Evolutionary conservation across 495 filamentous ascomycete genomes (phyloP).

Genomic region (Rostrohypoxylon terebratum): DNA sequence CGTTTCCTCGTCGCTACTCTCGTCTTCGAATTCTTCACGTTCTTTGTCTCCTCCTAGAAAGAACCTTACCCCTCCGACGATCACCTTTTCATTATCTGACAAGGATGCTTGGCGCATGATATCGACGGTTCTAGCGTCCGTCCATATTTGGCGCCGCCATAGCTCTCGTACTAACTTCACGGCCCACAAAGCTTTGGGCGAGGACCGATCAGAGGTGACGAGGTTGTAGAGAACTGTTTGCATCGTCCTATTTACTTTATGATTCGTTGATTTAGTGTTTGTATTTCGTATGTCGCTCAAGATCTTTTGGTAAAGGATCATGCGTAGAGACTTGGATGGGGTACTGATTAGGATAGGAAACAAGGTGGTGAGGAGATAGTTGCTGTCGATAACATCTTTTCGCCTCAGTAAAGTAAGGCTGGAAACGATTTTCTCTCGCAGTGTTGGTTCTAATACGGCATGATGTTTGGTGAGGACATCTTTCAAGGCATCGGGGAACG

Average conservation of each 20-base stretch:
- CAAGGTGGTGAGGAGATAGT: constrained; percentile 82
- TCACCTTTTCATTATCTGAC: constrained; percentile 88
- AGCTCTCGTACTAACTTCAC: constrained; percentile 88
- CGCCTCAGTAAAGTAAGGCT: constrained; percentile 87
- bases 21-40: constrained; percentile 89
- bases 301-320: constrained; percentile 89
- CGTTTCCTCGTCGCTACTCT: constrained; percentile 82
- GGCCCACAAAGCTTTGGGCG: constrained; percentile 91
- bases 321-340: constrained; percentile 85
- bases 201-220: constrained; percentile 82
- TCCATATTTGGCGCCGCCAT: constrained; percentile 91
- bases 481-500: constrained; percentile 84
- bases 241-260: constrained; percentile 90
- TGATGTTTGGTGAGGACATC: constrained; percentile 84
- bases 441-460: constrained; percentile 77
- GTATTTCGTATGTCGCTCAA: constrained; percentile 86
- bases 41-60: constrained; percentile 90
- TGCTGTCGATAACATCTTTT: constrained; percentile 91
- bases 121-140: constrained; percentile 86
- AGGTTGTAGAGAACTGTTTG: constrained; percentile 94
- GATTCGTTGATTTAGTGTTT: constrained; percentile 87
- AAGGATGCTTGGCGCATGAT: constrained; percentile 93
- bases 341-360: constrained; percentile 92
- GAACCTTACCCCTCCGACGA: constrained; percentile 86
- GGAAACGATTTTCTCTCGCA: constrained; percentile 94